phyloP scores from a whole-genome alignment of 2,329 filamentous ascomycete species.

The Eurotiales sp. region DNA sequence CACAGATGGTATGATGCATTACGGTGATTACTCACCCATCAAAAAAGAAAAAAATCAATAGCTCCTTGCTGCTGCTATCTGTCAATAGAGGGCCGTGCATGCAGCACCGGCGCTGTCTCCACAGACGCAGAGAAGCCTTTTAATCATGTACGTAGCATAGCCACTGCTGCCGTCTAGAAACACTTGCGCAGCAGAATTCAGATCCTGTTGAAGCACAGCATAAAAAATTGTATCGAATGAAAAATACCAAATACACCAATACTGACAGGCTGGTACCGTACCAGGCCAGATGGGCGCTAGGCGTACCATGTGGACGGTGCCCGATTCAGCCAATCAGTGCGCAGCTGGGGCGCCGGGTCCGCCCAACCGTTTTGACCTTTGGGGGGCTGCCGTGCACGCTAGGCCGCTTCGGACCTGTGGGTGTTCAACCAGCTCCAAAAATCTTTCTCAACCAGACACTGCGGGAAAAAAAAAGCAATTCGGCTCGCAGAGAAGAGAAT shows the following conservation, averaged over 20 bases:
- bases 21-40: background rate
- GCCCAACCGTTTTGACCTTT: conserved; percentile 36
- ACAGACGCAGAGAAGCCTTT: no score
- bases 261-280: background rate
- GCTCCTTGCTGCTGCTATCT: background rate
- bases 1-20: background rate
- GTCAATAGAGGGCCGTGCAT: background rate
- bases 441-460: conserved; percentile 11
- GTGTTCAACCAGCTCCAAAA: conserved; percentile 29
- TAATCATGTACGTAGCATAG: no score
- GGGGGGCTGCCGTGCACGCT: conserved; percentile 28
- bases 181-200: no score
- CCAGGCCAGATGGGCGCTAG: background rate
- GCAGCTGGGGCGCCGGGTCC: conserved; percentile 17
- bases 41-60: no score
- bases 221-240: background rate
- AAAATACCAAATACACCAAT: background rate
- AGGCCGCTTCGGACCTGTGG: conserved; percentile 30
- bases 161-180: no score
- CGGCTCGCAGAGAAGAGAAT: background rate
- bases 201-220: background rate
- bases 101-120: background rate
- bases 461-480: background rate
- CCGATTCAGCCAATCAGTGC: conserved; percentile 7
- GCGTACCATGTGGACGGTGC: conserved; percentile 14